A percentile compares a stretch with the other conserved stretches of the same genome.
Conservation (phyloP, 2,329 filamentous ascomycete genomes). For the Pseudogymnoascus sp. region DNA sequence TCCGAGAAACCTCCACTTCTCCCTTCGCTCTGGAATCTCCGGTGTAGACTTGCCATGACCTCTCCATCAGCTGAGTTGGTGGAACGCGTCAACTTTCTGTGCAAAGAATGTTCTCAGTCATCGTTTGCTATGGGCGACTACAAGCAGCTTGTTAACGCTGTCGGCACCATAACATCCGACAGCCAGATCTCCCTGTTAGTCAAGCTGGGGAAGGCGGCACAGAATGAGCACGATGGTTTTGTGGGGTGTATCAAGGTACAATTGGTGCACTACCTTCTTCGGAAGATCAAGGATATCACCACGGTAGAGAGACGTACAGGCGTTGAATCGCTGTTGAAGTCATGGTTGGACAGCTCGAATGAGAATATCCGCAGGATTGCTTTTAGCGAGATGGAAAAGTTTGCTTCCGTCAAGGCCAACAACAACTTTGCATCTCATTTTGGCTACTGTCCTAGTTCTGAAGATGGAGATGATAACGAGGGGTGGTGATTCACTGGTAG, state of each 20-base stretch:
- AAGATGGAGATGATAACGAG: background rate
- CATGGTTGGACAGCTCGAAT: background rate
- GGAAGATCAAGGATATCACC: background rate
- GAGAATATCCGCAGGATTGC: slow-evolving; percentile 1
- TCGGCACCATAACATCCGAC: background rate
- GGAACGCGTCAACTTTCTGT: background rate
- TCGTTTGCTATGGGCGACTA: background rate
- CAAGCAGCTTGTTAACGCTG: background rate
- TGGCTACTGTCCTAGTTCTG: background rate
- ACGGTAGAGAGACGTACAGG: background rate
- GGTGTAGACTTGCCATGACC: background rate
- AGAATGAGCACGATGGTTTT: background rate
- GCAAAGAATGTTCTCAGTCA: background rate
- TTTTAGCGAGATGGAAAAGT: background rate
- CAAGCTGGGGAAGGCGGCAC: background rate
- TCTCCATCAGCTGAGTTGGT: background rate
- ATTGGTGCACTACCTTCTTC: background rate
- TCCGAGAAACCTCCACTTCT: background rate
- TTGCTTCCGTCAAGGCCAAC: background rate
- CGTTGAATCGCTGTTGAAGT: background rate
- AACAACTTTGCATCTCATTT: background rate
- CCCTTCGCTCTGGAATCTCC: background rate
- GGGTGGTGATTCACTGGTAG: background rate
- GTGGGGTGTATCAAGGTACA: background rate
- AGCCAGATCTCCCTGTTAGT: background rate